phyloP scores from a whole-genome alignment of 1,284 basidiomycete species.

The Cutaneotrichosporon dermatis region DNA sequence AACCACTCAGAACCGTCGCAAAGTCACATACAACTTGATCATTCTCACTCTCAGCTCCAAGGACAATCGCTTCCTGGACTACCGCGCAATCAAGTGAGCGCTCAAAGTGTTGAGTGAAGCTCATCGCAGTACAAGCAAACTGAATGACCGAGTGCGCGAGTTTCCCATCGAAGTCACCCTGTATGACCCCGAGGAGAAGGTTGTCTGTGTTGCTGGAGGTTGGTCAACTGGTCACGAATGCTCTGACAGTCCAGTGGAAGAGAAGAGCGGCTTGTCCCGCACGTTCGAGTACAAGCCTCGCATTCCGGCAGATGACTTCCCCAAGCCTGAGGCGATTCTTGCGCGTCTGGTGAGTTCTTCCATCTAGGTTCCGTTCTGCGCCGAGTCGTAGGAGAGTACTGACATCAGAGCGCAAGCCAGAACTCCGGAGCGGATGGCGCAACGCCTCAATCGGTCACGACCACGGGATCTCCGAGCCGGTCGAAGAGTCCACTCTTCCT shows the following conservation, averaged over 20 bases:
- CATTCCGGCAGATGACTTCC: constrained; percentile 20
- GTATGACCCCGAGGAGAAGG: constrained; percentile 15
- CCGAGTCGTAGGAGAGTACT: no score
- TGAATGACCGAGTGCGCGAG: constrained; percentile 12
- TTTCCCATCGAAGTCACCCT: constrained; percentile 22
- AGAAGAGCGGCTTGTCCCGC: constrained; percentile 30
- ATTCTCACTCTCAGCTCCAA: constrained; percentile 19
- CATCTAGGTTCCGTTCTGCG: no score
- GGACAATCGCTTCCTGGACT: constrained; percentile 19
- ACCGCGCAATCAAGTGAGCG: constrained; percentile 8
- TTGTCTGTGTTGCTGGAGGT: constrained; percentile 28
- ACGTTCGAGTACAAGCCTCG: constrained; percentile 26
- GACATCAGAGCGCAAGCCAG: no score
- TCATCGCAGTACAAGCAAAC: constrained; percentile 19
- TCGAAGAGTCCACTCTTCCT: constrained; percentile 3
- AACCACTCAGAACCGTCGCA: background rate
- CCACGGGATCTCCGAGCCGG: background rate
- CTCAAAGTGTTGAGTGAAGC: background rate
- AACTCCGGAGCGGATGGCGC: no score
- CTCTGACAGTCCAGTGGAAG: constrained; percentile 29
- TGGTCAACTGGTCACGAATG: background rate
- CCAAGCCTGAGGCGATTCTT: background rate
- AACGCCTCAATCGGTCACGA: no score
- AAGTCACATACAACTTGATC: constrained; percentile 16
- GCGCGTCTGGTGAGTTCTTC: background rate